Base-by-base conservation (phyloP, 164 flowering plant genomes). In the Magnolia officinalis region DNA sequence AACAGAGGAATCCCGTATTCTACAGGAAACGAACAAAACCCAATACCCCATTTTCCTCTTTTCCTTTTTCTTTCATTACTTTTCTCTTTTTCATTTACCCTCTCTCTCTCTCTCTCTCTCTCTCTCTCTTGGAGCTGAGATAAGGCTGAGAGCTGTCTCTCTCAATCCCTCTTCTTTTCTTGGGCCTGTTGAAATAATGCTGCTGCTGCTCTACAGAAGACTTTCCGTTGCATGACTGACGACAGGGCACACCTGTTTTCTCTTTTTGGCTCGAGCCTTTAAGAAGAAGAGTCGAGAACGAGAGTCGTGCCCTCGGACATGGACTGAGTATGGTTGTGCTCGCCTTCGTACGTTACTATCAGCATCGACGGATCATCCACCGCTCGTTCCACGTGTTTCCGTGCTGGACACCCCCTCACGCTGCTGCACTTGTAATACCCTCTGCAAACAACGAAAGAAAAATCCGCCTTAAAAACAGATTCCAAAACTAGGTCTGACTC, bases 401-500 rank as follows among this genome's bases (percentile, higher is more conserved):
- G 76, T 2, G 98, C 98, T 49, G 98, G 97, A 70, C 98, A 95
- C 0, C 98, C 98, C 70, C 97, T 82, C 49, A 95, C 86, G 75
- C 94, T 91, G 63, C 97, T 93, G 84, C 98, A 95, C 87, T 95
- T 95, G 88, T 95, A 95, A 74, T 95, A 95, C 0, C 97, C 97
- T 83, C 98, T 93, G 92, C 68, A 58, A 45, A 26, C 6, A 50
- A 21, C 51, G 37, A 63, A 50, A 31, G 1, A 37, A 9, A 52
- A 61, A 59, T 5, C 45, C 45, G 45, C 45, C 45, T 37, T 50
- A 50, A 63, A n/a, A n/a, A 8, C n/a, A 51, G 16, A 16, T 14
- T 6, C 6, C 20, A 68, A 4, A 29, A 29, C 50, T 18, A 50
- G 29, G 71, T 31, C 16, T 0, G 65, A 76, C 63, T 11, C 23